A percentile compares a stretch with the other conserved stretches of the same genome.
phyloP scores from a whole-genome alignment of 2,329 filamentous ascomycete species.

The Fusarium agapanthi region DNA sequence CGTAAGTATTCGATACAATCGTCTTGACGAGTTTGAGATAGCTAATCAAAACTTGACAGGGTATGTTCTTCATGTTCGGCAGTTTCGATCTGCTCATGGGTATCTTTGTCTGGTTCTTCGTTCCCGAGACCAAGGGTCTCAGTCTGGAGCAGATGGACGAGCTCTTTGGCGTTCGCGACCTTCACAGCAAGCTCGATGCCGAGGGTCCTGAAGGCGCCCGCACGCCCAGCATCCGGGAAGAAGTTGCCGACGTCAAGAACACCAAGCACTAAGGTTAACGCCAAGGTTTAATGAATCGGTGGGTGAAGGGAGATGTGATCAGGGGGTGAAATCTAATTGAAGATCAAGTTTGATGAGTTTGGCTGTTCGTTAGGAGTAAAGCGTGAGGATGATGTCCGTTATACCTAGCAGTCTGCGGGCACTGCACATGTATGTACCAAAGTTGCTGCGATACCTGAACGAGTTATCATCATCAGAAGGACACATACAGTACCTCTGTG shows the following conservation, averaged over 20 bases:
- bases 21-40: not conserved
- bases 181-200: conserved; percentile 42
- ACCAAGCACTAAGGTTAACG: not conserved
- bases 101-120: conserved; percentile 71
- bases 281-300: not conserved
- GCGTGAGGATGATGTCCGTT: not conserved
- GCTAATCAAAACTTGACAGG: conserved; percentile 44
- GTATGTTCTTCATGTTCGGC: conserved; percentile 75
- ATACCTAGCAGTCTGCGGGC: not conserved
- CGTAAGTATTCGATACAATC: conserved; percentile 41
- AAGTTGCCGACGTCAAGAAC: conserved; percentile 30
- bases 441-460: not conserved
- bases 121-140: conserved; percentile 76
- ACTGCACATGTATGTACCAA: not conserved
- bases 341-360: not conserved
- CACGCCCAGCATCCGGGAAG: conserved; percentile 41
- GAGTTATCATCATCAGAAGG: not conserved
- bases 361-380: not conserved
- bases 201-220: conserved; percentile 45
- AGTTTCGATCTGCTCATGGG: conserved; percentile 72
- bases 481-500: not conserved
- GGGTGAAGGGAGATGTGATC: not conserved
- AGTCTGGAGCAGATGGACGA: conserved; percentile 72
- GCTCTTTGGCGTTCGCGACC: conserved; percentile 68
- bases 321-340: not conserved